Conservation (phyloP, 257 asterid species). For the Solanum tarijense region DNA sequence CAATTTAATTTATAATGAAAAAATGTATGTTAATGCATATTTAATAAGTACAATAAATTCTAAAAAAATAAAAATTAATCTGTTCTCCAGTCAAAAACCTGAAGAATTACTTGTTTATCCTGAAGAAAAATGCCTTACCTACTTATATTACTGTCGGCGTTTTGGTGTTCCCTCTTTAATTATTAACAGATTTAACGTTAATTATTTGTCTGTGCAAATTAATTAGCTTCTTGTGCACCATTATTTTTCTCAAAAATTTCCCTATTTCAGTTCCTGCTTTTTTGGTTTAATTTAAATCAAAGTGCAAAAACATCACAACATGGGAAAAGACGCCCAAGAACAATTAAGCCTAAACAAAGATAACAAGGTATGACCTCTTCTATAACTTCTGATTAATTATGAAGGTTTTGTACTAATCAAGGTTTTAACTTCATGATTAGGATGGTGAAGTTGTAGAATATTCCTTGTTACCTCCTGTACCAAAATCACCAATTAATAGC, state of each 20-base stretch:
- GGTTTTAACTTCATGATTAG: neutral
- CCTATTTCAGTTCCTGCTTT: neutral
- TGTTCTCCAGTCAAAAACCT: neutral
- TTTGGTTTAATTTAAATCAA: neutral
- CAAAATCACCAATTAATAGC: constrained; percentile 34
- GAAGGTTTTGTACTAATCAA: neutral
- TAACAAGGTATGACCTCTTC: constrained; percentile 26
- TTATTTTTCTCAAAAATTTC: neutral
- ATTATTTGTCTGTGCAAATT: neutral
- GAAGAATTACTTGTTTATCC: neutral
- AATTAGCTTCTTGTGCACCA: neutral
- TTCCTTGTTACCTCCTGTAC: constrained; percentile 13
- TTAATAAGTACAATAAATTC: neutral
- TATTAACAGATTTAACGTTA: neutral
- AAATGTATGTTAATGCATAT: neutral
- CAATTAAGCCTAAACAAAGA: constrained; percentile 13
- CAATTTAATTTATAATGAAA: too few relatives aligned
- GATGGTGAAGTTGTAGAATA: constrained; percentile 36
- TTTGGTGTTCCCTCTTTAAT: neutral
- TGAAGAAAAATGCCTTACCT: neutral
- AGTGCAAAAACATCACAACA: constrained; percentile 4
- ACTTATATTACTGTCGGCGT: neutral
- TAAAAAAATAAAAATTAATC: neutral
- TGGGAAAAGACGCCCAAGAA: constrained; percentile 35
- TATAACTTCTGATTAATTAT: neutral